Evolutionary conservation across 805 yeast genomes (phyloP).

Genomic region (Maudiozyma pseudohumilis): DNA sequence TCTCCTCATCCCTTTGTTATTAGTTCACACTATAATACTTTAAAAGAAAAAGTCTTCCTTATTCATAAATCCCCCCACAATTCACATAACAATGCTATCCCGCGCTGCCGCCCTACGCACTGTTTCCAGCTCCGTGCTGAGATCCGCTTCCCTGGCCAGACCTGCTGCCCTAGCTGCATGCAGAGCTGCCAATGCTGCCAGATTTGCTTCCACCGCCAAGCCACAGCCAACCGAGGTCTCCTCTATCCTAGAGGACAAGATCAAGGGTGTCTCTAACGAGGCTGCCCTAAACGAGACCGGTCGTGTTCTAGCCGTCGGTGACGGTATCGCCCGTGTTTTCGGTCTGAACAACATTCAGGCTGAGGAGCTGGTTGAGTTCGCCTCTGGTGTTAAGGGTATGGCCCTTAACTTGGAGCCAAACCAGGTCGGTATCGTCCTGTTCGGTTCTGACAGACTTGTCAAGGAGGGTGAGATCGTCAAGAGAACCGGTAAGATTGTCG

Average conservation of each 20-base stretch:
- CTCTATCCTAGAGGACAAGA: slow-evolving; percentile 96
- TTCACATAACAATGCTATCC: slow-evolving; percentile 51
- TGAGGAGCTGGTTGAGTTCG: slow-evolving; percentile 98
- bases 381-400: slow-evolving; percentile 99
- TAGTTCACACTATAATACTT: background rate
- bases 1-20: background rate
- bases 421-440: slow-evolving; percentile 99
- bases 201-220: slow-evolving; percentile 75
- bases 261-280: slow-evolving; percentile 97
- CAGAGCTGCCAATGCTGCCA: slow-evolving; percentile 14
- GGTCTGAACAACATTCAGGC: slow-evolving; percentile 99
- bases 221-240: slow-evolving; percentile 99
- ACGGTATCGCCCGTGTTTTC: slow-evolving; percentile 99
- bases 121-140: slow-evolving; percentile 70
- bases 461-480: slow-evolving; percentile 99
- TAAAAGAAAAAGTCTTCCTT: background rate
- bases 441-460: slow-evolving; percentile 97
- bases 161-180: slow-evolving; percentile 59
- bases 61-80: background rate
- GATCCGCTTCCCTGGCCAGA: slow-evolving; percentile 49
- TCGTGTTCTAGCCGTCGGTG: slow-evolving; percentile 98
- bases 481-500: slow-evolving; percentile 99
- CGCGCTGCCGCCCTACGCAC: slow-evolving; percentile 79
- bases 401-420: slow-evolving; percentile 99
- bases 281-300: slow-evolving; percentile 98